Evolutionary conservation across 2,329 filamentous ascomycete species (phyloP).

Genomic region (Cytospora piceicola): DNA sequence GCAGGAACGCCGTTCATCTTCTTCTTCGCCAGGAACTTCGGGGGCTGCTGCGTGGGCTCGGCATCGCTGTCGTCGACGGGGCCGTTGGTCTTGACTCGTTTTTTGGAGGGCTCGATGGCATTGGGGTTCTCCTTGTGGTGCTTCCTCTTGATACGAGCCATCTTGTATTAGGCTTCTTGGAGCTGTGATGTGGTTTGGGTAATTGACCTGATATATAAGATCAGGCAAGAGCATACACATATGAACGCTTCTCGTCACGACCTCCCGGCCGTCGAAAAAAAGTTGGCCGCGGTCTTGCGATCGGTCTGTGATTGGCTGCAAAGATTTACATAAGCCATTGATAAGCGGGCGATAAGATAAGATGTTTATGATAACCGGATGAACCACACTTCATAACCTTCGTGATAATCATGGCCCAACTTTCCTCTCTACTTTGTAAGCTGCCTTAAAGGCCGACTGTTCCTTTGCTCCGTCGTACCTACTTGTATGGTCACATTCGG

Average conservation of each 20-base stretch:
- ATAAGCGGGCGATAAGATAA: conserved; percentile 21
- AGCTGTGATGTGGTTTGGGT: neutral
- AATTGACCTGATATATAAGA: neutral
- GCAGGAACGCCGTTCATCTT: conserved; percentile 20
- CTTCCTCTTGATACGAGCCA: conserved; percentile 31
- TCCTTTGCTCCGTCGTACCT: neutral
- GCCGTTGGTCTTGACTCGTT: conserved; percentile 34
- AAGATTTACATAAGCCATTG: conserved; percentile 14
- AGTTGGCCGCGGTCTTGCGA: conserved; percentile 17
- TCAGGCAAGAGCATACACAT: too few relatives aligned
- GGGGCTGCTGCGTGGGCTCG: conserved; percentile 33
- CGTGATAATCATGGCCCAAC: too few relatives aligned
- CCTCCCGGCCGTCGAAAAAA: conserved; percentile 19
- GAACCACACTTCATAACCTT: neutral
- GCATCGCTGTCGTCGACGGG: conserved; percentile 29
- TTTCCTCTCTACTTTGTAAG: neutral
- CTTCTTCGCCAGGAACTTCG: conserved; percentile 25
- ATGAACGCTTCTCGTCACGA: neutral
- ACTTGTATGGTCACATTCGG: too few relatives aligned
- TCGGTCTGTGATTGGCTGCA: conserved; percentile 22
- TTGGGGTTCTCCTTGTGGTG: conserved; percentile 29
- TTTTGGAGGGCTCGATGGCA: conserved; percentile 28
- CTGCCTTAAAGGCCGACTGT: neutral
- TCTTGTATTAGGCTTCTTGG: conserved; percentile 1
- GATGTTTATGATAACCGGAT: neutral